Evolutionary conservation across 768 basidiomycete genomes (phyloP), one percentile per base, ranked within the genome.

Genomic region (Scleroderma bovista): DNA sequence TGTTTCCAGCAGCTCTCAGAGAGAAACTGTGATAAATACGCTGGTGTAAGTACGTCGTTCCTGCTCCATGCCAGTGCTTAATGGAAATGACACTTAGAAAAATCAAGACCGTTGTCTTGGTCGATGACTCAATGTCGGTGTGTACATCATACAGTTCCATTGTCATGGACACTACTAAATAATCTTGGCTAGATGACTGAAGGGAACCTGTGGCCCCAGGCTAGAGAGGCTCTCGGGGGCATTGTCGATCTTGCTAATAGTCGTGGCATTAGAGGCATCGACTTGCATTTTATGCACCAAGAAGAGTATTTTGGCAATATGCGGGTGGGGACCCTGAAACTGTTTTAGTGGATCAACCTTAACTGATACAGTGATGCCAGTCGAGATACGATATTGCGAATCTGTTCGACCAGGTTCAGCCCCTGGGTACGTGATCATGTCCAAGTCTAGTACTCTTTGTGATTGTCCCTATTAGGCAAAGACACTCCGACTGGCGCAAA

Each of bases 251-350:
- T 69, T 3, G 67, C 72, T 23, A 64, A 60, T 22, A 52, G 61
- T 36, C 69, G 70, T 43, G 71, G 66, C 12, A 63, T 64, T 8
- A 69, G 64, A 26, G 73, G 75, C 16, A 29, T 66, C 41, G 75
- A 75, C 33, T 59, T 76, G 9, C 64, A 72, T 53, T 75, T 75
- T 55, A 65, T 75, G 57, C 75, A 74, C 51, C 45, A 47, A n/a
- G 53, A 57, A 23, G 60, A 57, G 47, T 69, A 64, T 48, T 70
- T 60, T 4, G 48, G 52, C 10, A 59, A 58, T 51, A 53, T 69
- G 51, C 60, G 48, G 56, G 64, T 58, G 38, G 48, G 37, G n/a
- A 9, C n/a, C 1, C 10, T 2, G 44, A 8, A 7, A 5, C 26
- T 49, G 34, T 17, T 26, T 5, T 1, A 12, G 17, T n/a, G 6